Evolutionary conservation across 148 eudicot species (phyloP).

Genomic region (Spergularia marina): DNA sequence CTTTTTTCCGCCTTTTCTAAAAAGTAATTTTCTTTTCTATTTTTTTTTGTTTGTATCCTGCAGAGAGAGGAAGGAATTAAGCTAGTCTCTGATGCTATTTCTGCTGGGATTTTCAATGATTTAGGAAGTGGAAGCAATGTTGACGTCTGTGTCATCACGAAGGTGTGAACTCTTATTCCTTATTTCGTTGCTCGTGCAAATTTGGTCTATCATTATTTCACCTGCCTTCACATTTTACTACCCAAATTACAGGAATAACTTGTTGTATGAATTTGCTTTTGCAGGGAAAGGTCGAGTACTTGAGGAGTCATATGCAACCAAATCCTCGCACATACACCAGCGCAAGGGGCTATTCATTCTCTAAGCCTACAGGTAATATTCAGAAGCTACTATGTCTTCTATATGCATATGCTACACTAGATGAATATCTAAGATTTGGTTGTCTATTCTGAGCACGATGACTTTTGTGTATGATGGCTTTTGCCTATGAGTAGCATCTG

Average conservation of each 20-base stretch:
- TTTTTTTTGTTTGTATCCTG: constrained; percentile 10
- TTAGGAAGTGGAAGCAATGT: constrained; percentile 98
- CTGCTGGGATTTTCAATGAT: constrained; percentile 89
- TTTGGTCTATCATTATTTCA: not conserved
- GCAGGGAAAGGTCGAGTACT: constrained; percentile 81
- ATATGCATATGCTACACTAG: not conserved
- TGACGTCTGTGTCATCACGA: constrained; percentile 81
- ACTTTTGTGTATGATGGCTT: not conserved
- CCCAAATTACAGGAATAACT: constrained; percentile 1
- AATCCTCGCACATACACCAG: constrained; percentile 85
- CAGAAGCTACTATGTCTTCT: not conserved
- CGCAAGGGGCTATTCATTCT: constrained; percentile 65
- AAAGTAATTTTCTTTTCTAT: not conserved
- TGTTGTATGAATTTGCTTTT: constrained; percentile 13
- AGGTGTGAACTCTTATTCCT: constrained; percentile 43
- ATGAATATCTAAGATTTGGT: not conserved
- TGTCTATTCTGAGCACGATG: not conserved
- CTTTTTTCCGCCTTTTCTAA: not conserved
- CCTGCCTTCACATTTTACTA: not conserved
- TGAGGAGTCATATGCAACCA: constrained; percentile 71
- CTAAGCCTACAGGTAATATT: constrained; percentile 78
- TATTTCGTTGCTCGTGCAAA: not conserved
- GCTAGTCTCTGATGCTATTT: constrained; percentile 72
- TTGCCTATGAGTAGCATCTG: not conserved
- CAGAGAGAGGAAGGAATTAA: constrained; percentile 89